Evolutionary conservation across 805 yeast species (phyloP), one percentile per base, ranked within the genome.

Genomic region (Saturnispora halmiae): DNA sequence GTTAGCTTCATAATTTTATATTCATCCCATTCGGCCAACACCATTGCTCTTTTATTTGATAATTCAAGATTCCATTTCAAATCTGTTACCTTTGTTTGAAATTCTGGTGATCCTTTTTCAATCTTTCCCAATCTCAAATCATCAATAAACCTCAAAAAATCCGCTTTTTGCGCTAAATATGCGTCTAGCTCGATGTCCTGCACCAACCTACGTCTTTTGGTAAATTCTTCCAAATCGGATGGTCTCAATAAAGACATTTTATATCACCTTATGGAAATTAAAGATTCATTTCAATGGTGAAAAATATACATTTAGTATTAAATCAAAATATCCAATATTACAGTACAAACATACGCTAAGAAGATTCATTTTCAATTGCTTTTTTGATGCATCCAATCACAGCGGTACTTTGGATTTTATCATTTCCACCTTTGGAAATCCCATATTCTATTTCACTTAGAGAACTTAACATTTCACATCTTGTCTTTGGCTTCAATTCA

Each of bases 381-480:
- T 63, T 63, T 59, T 87, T 88, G 26, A 92, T 76, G 6, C 80
- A 85, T 0, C 95, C 96, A 41, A 92, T 80, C 40, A 83, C 78
- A 2, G 96, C 96, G 53, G 92, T 82, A 33, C 85, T 74, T 55
- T 90, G 96, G 25, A 92, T 73, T 58, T 79, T 82, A 45, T 88
- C 96, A 55, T 79, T 83, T 2, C 97, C 96, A 8, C 98, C 99
- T 57, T 77, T 79, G 14, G 94, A 77, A 28, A 92, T 79, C 1
- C 94, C 81, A 59, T 88, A 90, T 63, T 92, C 98, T 19, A 92
- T 75, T 43, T 90, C 96, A 11, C 88, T 76, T 40, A 92, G 64
- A 2, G 86, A 86, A 47, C 73, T 71, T 42, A 86, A 64, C 5
- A 90, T 67, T 13, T 67, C 66, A 10, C 78, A 73, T 47, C 94